Evolutionary conservation across 1,284 basidiomycete genomes (phyloP).

Genomic region (Inonotus obliquus): DNA sequence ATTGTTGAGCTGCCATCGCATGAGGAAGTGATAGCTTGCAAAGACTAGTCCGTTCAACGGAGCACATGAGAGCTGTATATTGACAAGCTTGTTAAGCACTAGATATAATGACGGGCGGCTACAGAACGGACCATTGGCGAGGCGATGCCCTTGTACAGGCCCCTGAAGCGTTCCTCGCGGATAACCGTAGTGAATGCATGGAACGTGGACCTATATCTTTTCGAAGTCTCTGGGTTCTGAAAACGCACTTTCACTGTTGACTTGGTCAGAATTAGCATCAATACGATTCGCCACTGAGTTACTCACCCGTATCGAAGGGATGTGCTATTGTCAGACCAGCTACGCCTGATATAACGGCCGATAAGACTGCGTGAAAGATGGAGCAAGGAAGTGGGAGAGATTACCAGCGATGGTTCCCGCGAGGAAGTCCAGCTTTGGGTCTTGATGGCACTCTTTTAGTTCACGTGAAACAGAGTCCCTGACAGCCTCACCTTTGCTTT

Average conservation of each 20-base stretch:
- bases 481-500: neutral
- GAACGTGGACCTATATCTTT: slow-evolving; percentile 54
- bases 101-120: neutral
- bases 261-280: neutral
- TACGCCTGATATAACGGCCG: slow-evolving; percentile 43
- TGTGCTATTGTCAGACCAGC: slow-evolving; percentile 61
- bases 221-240: slow-evolving; percentile 54
- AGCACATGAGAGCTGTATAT: slow-evolving; percentile 60
- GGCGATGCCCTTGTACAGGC: slow-evolving; percentile 67
- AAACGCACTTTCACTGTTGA: slow-evolving; percentile 70
- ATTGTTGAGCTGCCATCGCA: slow-evolving; percentile 51
- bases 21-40: slow-evolving; percentile 66
- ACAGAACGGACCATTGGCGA: slow-evolving; percentile 57
- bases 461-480: neutral
- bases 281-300: neutral
- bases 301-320: slow-evolving; percentile 68
- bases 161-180: slow-evolving; percentile 58
- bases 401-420: slow-evolving; percentile 69
- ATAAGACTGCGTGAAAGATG: neutral
- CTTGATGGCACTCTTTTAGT: slow-evolving; percentile 20
- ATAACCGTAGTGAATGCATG: slow-evolving; percentile 62
- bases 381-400: slow-evolving; percentile 1
- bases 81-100: neutral
- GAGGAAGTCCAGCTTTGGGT: slow-evolving; percentile 60
- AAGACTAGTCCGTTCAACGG: slow-evolving; percentile 75